phyloP scores from a whole-genome alignment of 2,329 filamentous ascomycete species.

The Elsinoe australis region DNA sequence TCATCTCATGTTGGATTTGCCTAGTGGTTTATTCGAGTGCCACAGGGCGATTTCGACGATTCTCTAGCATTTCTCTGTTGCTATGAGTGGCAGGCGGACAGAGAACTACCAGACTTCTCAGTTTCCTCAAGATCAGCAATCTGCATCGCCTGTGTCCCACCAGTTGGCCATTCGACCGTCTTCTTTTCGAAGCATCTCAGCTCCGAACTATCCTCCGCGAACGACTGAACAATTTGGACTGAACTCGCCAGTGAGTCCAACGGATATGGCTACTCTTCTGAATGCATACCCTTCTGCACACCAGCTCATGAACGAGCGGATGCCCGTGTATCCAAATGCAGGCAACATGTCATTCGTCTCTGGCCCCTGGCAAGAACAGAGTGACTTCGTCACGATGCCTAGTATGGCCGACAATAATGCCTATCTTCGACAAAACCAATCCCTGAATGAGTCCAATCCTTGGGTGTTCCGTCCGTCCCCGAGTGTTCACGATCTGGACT shows the following conservation, averaged over 20 bases:
- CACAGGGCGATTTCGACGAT: background rate
- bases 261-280: slow-evolving; percentile 6
- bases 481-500: slow-evolving; percentile 7
- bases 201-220: background rate
- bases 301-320: background rate
- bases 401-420: slow-evolving; percentile 3
- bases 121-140: background rate
- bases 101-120: background rate
- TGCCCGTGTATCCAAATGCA: background rate
- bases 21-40: background rate
- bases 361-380: slow-evolving; percentile 3
- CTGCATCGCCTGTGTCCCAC: background rate
- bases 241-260: slow-evolving; percentile 7
- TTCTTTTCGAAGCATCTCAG: slow-evolving; percentile 3
- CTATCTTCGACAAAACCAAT: slow-evolving; percentile 3
- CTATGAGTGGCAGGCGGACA: slow-evolving; percentile 1
- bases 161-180: slow-evolving; percentile 6
- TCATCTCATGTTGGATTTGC: background rate
- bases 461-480: slow-evolving; percentile 3
- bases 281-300: background rate
- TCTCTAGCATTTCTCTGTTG: background rate
- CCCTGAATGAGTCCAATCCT: background rate
- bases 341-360: background rate
- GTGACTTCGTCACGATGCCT: slow-evolving; percentile 9
- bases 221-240: background rate